Base-by-base conservation (phyloP, 139 green algal species). In the Picochlorum sp. region DNA sequence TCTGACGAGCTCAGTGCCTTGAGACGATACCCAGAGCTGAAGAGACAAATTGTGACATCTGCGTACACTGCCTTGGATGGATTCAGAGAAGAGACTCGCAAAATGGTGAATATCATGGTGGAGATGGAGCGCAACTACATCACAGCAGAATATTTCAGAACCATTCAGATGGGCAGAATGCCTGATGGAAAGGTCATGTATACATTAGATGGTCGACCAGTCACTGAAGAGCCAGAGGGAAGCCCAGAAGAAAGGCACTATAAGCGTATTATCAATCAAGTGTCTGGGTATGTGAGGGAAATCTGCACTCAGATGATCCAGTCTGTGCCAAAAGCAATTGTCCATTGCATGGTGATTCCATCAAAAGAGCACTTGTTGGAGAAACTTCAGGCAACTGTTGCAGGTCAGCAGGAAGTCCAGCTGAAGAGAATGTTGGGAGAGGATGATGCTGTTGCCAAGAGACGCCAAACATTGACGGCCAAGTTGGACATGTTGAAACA, bases 51-150 rank as follows among this genome's bases (percentile, higher is more conserved):
- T 54, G 74, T 89, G n/a, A 82, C 77, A 14, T 67, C 81, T 3
- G 83, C 84, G 8, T 78, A 85, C n/a, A 58, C 59, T 37, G 76
- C 77, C 9, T 77, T 96, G 4, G 86, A 85, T 63, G n/a, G 10
- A 14, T 78, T 84, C 60, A 72, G 71, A 65, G 76, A 81, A 59
- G 78, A 85, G 20, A 76, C 78, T 10, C 67, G 76, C n/a, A 67
- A 77, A 44, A 85, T 85, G 78, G 78, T 85, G 52, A 44, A 58
- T 58, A 81, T 76, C 45, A 85, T 96, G 76, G 89, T 96, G 55
- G 88, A 96, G 71, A 96, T 96, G 89, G 89, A 96, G 82, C 81
- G 83, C 31, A 86, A 78, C 50, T 95, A 95, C 79, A 84, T 95
- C 34, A 95, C 87, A 0, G 88, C 88, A 13, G 87, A 91, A 57